Evolutionary conservation across 352 stramenopile species (phyloP).

Genomic region (Phytophthora tubulina): DNA sequence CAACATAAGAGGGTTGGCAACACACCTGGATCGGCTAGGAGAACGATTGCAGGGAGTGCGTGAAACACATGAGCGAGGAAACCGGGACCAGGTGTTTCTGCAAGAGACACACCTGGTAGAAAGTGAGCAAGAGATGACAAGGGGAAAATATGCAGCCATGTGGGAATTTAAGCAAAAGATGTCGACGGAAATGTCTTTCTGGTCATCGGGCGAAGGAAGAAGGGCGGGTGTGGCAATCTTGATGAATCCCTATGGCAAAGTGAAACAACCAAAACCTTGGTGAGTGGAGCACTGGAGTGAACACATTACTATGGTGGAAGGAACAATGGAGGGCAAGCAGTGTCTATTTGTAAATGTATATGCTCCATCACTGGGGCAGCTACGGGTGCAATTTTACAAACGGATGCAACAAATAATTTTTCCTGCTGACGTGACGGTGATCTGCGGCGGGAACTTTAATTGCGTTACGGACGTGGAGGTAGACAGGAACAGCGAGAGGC

Average conservation of each 20-base stretch:
- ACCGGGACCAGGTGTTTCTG: slow-evolving; percentile 1
- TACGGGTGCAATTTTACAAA: not conserved
- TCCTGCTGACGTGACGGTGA: not conserved
- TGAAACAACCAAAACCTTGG: not conserved
- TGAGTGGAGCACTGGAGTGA: not conserved
- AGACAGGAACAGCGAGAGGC: not conserved
- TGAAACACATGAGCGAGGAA: slow-evolving; percentile 6
- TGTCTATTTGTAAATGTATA: not conserved
- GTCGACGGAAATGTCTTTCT: not conserved
- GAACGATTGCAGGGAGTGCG: not conserved
- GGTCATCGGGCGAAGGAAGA: slow-evolving; percentile 1
- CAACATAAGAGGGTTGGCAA: slow-evolving; percentile 15
- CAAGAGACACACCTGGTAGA: slow-evolving; percentile 12
- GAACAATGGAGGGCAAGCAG: not conserved
- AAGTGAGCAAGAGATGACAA: not conserved
- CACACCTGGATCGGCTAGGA: not conserved
- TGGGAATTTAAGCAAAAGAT: slow-evolving; percentile 6
- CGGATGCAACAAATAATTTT: not conserved
- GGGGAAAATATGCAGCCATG: slow-evolving; percentile 7
- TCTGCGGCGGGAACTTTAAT: slow-evolving; percentile 22
- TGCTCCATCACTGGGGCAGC: not conserved
- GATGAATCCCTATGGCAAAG: not conserved
- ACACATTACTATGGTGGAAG: not conserved
- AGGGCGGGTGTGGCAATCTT: not conserved
- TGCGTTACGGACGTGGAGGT: not conserved